A percentile compares a stretch with the other conserved stretches of the same genome.
phyloP scores from a whole-genome alignment of 2,329 filamentous ascomycete species.

The Aulographum hederae region DNA sequence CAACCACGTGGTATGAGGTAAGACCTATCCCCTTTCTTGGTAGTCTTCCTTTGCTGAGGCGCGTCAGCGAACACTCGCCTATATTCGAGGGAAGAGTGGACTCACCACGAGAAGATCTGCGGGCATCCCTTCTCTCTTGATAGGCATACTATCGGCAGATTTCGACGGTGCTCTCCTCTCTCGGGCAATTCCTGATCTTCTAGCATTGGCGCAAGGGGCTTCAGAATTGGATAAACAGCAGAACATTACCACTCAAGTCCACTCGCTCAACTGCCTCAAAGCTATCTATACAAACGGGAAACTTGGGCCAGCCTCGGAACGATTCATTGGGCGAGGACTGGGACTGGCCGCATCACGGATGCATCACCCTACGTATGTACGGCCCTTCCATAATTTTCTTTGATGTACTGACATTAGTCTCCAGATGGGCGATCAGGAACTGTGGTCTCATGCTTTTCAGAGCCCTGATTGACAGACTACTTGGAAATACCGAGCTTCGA shows the following conservation, averaged over 20 bases:
- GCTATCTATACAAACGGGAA: constrained; percentile 77
- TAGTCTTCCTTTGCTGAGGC: neutral
- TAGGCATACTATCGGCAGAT: constrained; percentile 58
- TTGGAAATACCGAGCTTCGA: constrained; percentile 49
- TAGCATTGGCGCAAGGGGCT: constrained; percentile 36
- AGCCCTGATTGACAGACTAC: constrained; percentile 61
- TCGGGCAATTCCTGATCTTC: constrained; percentile 43
- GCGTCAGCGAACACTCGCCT: constrained; percentile 42
- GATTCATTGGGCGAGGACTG: constrained; percentile 54
- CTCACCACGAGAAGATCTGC: constrained; percentile 78
- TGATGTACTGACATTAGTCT: no score
- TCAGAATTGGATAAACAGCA: constrained; percentile 28
- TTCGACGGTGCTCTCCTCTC: constrained; percentile 37
- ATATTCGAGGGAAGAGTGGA: constrained; percentile 57
- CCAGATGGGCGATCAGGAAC: constrained; percentile 73
- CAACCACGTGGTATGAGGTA: constrained; percentile 42
- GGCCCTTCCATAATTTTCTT: no score
- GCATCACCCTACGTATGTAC: no score
- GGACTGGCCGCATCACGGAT: constrained; percentile 42
- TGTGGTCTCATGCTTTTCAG: constrained; percentile 80
- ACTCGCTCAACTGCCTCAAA: constrained; percentile 84
- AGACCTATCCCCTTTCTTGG: constrained; percentile 1
- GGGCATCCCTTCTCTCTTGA: constrained; percentile 73
- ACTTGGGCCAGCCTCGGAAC: constrained; percentile 54
- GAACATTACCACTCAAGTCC: constrained; percentile 50